phyloP scores from a whole-genome alignment of 176 grass and related monocot genomes.

The Typha latifolia region DNA sequence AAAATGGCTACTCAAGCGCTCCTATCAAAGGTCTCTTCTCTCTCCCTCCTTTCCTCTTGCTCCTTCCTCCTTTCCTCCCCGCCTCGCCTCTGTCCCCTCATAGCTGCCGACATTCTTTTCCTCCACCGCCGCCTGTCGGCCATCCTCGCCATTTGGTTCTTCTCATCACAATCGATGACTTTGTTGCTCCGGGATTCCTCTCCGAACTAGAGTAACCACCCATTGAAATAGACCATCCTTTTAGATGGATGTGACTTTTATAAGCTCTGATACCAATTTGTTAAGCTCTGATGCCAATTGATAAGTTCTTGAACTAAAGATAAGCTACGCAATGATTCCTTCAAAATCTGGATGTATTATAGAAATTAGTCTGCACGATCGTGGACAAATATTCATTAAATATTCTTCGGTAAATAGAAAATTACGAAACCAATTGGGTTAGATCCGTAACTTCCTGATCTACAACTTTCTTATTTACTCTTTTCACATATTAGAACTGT shows the following conservation, averaged over 20 bases:
- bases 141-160: slow-evolving; percentile 13
- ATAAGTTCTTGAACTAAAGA: too few species aligned
- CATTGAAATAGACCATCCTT: slow-evolving; percentile 73
- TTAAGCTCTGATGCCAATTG: too few species aligned
- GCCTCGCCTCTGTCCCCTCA: slow-evolving; percentile 11
- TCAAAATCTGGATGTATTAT: too few species aligned
- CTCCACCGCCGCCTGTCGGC: not conserved
- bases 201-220: slow-evolving; percentile 70
- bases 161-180: slow-evolving; percentile 44
- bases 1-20: not conserved
- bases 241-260: slow-evolving; percentile 76
- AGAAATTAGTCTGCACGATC: too few species aligned
- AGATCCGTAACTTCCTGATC: too few species aligned
- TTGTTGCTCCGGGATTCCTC: slow-evolving; percentile 58
- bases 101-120: slow-evolving; percentile 1
- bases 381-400: too few species aligned
- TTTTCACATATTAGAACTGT: too few species aligned
- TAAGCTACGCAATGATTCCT: too few species aligned
- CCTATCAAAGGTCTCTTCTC: not conserved
- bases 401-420: too few species aligned
- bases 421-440: too few species aligned
- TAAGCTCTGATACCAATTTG: too few species aligned
- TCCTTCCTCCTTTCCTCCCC: not conserved
- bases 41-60: not conserved
- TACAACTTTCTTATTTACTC: too few species aligned